Evolutionary conservation across 257 asterid genomes (phyloP).

Genomic region (Plantago ovata): DNA sequence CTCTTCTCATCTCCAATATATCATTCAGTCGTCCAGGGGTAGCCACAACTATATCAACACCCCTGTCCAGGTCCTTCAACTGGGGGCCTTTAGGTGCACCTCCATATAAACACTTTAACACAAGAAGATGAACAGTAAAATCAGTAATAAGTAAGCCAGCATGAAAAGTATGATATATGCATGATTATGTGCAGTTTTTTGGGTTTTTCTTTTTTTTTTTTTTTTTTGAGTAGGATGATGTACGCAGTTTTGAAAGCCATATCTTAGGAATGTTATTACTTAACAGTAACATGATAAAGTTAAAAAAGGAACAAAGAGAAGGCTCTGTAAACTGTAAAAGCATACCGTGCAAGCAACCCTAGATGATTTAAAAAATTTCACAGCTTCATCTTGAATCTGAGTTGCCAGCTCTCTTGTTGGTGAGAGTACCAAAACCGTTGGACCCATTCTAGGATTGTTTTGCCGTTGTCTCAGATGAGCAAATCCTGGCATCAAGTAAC

Average conservation of each 20-base stretch:
- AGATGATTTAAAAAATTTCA: slow-evolving; percentile 84
- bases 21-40: slow-evolving; percentile 98
- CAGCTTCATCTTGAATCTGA: slow-evolving; percentile 96
- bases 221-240: no score
- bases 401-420: slow-evolving; percentile 98
- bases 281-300: neutral
- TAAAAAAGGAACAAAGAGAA: neutral
- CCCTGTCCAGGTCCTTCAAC: slow-evolving; percentile 75
- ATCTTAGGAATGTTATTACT: no score
- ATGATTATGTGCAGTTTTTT: slow-evolving; percentile 5
- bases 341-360: slow-evolving; percentile 87
- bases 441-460: slow-evolving; percentile 75
- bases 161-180: neutral
- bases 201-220: no score
- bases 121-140: slow-evolving; percentile 14
- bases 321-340: slow-evolving; percentile 9
- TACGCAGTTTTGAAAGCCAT: no score
- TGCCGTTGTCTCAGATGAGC: slow-evolving; percentile 62
- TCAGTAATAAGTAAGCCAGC: slow-evolving; percentile 20
- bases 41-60: slow-evolving; percentile 92
- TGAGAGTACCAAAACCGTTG: slow-evolving; percentile 88
- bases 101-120: slow-evolving; percentile 74
- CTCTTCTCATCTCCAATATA: slow-evolving; percentile 86
- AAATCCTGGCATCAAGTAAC: slow-evolving; percentile 92
- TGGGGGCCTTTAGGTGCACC: slow-evolving; percentile 95